Conservation (phyloP, 2,329 filamentous ascomycete genomes). For the Aspergillus sergii region DNA sequence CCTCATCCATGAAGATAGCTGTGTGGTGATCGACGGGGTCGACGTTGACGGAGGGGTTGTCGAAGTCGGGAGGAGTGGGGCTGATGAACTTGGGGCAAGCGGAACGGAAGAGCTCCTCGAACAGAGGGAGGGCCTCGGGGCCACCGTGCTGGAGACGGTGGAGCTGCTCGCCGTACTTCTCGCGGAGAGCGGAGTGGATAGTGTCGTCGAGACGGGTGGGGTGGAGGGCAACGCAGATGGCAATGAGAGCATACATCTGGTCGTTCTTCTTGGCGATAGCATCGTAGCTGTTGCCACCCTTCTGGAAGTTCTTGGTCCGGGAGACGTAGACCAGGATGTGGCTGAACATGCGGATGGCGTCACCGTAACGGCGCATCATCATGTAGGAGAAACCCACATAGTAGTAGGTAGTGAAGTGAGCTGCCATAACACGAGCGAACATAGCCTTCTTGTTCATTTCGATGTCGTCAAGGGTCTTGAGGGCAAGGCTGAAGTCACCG, state of each 20-base stretch:
- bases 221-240: slow-evolving; percentile 98
- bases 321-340: slow-evolving; percentile 99
- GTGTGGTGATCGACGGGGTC: slow-evolving; percentile 98
- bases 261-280: slow-evolving; percentile 99
- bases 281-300: slow-evolving; percentile 86
- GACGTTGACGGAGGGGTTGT: slow-evolving; percentile 92
- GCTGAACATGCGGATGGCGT: slow-evolving; percentile 99
- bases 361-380: slow-evolving; percentile 99
- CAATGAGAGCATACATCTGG: slow-evolving; percentile 98
- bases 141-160: slow-evolving; percentile 95
- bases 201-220: slow-evolving; percentile 97
- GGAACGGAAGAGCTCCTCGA: slow-evolving; percentile 95
- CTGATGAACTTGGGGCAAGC: slow-evolving; percentile 99
- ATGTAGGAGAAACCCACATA: slow-evolving; percentile 99
- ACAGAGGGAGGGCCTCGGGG: slow-evolving; percentile 91
- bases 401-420: slow-evolving; percentile 99
- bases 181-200: slow-evolving; percentile 94
- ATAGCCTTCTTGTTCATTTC: slow-evolving; percentile 99
- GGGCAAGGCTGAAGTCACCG: slow-evolving; percentile 94
- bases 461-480: slow-evolving; percentile 99
- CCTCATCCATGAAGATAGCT: slow-evolving; percentile 98
- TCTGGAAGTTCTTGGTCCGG: slow-evolving; percentile 99
- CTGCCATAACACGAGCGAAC: slow-evolving; percentile 99
- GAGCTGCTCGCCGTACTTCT: slow-evolving; percentile 99
- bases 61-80: slow-evolving; percentile 94